Evolutionary conservation across 2,329 filamentous ascomycete species (phyloP).

Genomic region (Sclerotiophoma versabilis): DNA sequence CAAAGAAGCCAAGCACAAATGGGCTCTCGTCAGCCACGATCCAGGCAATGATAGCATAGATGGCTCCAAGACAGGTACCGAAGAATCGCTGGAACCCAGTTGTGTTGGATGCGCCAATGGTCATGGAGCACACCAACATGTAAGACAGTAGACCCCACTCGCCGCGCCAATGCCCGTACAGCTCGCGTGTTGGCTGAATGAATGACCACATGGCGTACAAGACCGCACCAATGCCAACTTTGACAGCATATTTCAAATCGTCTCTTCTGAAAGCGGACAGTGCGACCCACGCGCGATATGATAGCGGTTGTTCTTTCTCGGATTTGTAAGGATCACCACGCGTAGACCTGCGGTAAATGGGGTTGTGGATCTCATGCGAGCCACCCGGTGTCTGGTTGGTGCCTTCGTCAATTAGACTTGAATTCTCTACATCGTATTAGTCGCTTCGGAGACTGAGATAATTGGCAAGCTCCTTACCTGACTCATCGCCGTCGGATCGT

Average conservation of each 20-base stretch:
- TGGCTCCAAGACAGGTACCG: slow-evolving; percentile 83
- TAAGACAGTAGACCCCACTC: slow-evolving; percentile 97
- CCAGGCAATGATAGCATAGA: slow-evolving; percentile 80
- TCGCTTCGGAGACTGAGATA: not conserved
- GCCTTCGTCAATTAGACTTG: slow-evolving; percentile 34
- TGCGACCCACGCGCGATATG: slow-evolving; percentile 62
- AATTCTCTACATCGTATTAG: slow-evolving; percentile 30
- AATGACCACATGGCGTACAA: slow-evolving; percentile 91
- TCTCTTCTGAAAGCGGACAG: slow-evolving; percentile 67
- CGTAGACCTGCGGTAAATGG: slow-evolving; percentile 40
- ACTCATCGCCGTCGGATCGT: slow-evolving; percentile 21
- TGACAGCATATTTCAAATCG: slow-evolving; percentile 81
- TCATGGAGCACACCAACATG: slow-evolving; percentile 99
- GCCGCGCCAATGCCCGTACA: slow-evolving; percentile 87
- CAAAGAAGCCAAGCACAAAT: slow-evolving; percentile 77
- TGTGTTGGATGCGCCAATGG: slow-evolving; percentile 92
- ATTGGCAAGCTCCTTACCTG: slow-evolving; percentile 21
- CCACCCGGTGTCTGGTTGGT: slow-evolving; percentile 37
- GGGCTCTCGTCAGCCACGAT: slow-evolving; percentile 76
- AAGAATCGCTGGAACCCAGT: slow-evolving; percentile 86
- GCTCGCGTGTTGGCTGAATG: slow-evolving; percentile 75
- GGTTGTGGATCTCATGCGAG: slow-evolving; percentile 47
- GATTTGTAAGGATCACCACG: slow-evolving; percentile 39
- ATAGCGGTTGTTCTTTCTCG: slow-evolving; percentile 41
- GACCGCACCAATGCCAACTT: slow-evolving; percentile 89